Evolutionary conservation across 805 yeast species (phyloP), one percentile per base, ranked within the genome.

Genomic region (Yarrowia phangngaensis): DNA sequence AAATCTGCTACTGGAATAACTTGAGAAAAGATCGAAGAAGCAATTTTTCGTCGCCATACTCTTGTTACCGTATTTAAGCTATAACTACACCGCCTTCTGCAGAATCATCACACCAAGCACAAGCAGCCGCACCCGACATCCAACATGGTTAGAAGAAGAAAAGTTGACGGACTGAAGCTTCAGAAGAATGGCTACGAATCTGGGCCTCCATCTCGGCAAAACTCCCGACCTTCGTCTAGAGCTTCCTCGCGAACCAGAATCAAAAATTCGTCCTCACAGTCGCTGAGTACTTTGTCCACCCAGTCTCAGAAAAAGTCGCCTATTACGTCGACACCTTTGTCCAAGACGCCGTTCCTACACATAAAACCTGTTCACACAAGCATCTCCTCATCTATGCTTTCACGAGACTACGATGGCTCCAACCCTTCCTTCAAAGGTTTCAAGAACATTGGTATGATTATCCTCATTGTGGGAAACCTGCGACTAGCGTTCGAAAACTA

Each of bases 401-500:
- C 53, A n/a, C 45, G 48, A 16, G 49, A 31, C 8, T 32, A 29
- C 13, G 35, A 43, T 13, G 33, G 40, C 34, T 28, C 30, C 13
- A 29, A 34, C 14, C 56, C 59, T 11, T 60, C 65, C 11, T 64
- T 56, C 52, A 55, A 58, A 12, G 75, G 75, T 12, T 64, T 70
- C 55, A 64, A 65, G 34, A 71, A 70, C 50, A 56, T 71, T 35
- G 61, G 66, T 11, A 58, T 69, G 63, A 63, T 70, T 11, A 55
- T 67, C 2, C 62, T 71, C 17, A 58, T 63, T 20, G 58, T 63
- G 20, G 69, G 72, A 26, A 69, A 70, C 43, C 52, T 69, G 29
- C 64, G 72, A n/a, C 58, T 70, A 20, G 52, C 69, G 24, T 54
- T 63, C 31, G 66, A 63, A 31, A 70, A 70, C 54, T 67, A 66